Base-by-base conservation (phyloP, 1,284 basidiomycete species). In the Gomphus bonarii region DNA sequence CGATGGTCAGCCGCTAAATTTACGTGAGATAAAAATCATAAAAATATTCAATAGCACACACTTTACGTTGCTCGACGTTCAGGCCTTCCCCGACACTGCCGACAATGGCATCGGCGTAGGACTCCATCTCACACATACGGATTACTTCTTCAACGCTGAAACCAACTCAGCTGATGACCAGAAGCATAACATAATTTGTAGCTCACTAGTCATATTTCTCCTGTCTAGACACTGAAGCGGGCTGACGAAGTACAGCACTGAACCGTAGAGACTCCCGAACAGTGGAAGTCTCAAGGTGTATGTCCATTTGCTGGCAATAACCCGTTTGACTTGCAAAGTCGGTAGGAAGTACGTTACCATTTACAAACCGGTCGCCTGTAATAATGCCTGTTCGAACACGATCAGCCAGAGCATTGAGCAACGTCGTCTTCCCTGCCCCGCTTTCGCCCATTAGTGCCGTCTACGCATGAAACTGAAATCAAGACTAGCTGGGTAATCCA, bases 181-280 rank as follows among this genome's bases (percentile, higher is more conserved):
- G 82, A 75, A 0, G 82, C 67, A 62, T 84, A 78, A 60, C 84
- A 80, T 2, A 85, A 70, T 64, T 83, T 16, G 85, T 72, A 18
- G 86, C 73, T 61, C 84, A 82, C 82, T 91, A 93, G 46, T 78
- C 82, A 65, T 85, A 78, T 68, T 94, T 95, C 68, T 95, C 91
- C 1, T 70, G 70, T 22, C 74, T 69, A 0, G 88, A 73, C 3
- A 91, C 80, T 8, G 75, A 73, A 7, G 75, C 70, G 2, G 89
- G 86, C 65, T 95, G 92, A 25, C 92, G 82, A 6, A 95, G 73
- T 61, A 83, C 75, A 0, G 92, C 92, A 9, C 86, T 89, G 72
- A 95, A 93, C 22, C 80, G 71, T 0, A 97, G 71, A 0, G 92
- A 88, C 65, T 97, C 92, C 30, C 90, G 79, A 7, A 95, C 91